A percentile compares a stretch with the other conserved stretches of the same genome.
Conservation (phyloP, 192 early-diverging fungal species). For the Mortierella hygrophila region DNA sequence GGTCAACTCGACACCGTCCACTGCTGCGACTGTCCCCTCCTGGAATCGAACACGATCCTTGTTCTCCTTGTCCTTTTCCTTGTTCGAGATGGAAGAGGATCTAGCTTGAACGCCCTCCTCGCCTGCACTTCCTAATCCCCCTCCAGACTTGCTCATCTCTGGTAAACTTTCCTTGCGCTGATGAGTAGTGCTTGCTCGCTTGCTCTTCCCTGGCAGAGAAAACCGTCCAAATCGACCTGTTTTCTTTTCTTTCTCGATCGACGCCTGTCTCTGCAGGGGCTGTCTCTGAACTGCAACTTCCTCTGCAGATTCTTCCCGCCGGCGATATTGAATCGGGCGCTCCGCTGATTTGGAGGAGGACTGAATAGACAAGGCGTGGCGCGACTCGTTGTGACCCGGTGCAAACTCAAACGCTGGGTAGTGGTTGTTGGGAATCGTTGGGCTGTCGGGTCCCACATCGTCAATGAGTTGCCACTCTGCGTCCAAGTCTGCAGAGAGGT, state of each 20-base stretch:
- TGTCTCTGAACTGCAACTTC: slow-evolving; percentile 5
- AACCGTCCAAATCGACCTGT: slow-evolving; percentile 3
- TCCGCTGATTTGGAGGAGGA: background rate
- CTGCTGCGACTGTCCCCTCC: background rate
- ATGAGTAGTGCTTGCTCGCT: background rate
- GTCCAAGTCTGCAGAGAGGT: slow-evolving; percentile 4
- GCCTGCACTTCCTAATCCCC: background rate
- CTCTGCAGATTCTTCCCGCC: background rate
- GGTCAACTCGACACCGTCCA: background rate
- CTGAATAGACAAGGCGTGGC: background rate
- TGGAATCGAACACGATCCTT: slow-evolving; percentile 6
- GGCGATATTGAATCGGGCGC: slow-evolving; percentile 3
- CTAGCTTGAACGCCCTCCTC: background rate
- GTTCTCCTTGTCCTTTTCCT: background rate
- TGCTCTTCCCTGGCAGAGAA: slow-evolving; percentile 13
- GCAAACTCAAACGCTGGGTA: slow-evolving; percentile 2
- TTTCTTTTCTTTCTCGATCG: slow-evolving; percentile 21
- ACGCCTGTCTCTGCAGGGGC: slow-evolving; percentile 16
- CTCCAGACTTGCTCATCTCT: background rate
- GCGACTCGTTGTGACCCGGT: slow-evolving; percentile 3
- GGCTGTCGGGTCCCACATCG: background rate
- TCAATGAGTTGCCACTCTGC: background rate
- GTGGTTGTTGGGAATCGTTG: slow-evolving; percentile 2
- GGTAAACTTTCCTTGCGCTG: slow-evolving; percentile 18
- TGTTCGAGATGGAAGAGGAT: background rate